phyloP scores from a whole-genome alignment of 1,139 yeast genomes.

The Saccharomyces pastorianus region DNA sequence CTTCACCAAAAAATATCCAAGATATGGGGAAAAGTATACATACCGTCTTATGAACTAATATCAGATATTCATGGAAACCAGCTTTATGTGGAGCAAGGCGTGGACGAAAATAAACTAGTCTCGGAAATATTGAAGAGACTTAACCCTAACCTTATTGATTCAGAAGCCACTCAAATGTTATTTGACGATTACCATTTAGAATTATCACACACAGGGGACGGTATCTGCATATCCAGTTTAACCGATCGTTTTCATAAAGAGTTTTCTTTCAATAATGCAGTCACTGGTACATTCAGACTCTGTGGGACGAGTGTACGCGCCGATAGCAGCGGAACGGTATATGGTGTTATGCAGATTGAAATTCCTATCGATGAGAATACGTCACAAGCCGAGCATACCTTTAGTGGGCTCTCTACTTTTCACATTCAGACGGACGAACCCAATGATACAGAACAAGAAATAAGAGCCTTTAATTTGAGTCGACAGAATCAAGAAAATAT shows the following conservation, averaged over 20 bases:
- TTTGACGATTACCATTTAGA: slow-evolving; percentile 21
- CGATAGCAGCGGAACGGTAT: background rate
- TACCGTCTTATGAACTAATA: slow-evolving; percentile 20
- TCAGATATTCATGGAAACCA: slow-evolving; percentile 21
- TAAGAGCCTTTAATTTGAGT: background rate
- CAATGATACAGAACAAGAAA: background rate
- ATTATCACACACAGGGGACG: slow-evolving; percentile 1
- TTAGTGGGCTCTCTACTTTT: background rate
- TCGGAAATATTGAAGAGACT: slow-evolving; percentile 15
- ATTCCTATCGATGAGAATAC: background rate
- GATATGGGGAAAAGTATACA: slow-evolving; percentile 14
- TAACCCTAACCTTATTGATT: slow-evolving; percentile 14
- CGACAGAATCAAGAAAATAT: background rate
- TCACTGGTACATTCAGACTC: background rate
- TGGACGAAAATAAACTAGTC: slow-evolving; percentile 10
- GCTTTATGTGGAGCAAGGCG: slow-evolving; percentile 17
- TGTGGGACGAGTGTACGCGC: background rate
- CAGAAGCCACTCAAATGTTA: slow-evolving; percentile 11
- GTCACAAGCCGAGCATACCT: background rate
- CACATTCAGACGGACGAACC: background rate
- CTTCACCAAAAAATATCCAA: slow-evolving; percentile 7
- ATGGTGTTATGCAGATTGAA: background rate
- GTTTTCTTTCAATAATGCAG: background rate
- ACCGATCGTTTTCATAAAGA: background rate
- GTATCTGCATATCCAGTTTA: background rate